Evolutionary conservation across 1,284 basidiomycete genomes (phyloP).

Genomic region (Leccinum pallidistipes): DNA sequence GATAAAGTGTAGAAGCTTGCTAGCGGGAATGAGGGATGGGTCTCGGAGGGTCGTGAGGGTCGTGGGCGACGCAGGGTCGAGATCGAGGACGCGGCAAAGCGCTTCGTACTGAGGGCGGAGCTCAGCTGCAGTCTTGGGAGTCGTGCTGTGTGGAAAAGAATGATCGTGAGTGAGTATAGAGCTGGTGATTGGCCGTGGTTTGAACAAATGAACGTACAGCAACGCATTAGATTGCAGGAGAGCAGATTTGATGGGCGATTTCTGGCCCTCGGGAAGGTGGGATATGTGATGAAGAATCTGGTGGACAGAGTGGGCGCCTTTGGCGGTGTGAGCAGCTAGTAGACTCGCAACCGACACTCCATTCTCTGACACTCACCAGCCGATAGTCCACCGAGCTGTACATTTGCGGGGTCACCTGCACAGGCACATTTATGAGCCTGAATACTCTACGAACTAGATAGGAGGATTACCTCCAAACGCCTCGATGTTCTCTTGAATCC

Average conservation of each 20-base stretch:
- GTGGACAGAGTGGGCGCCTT: slow-evolving; percentile 74
- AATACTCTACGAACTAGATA: slow-evolving; percentile 43
- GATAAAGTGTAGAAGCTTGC: slow-evolving; percentile 55
- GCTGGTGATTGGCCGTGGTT: neutral
- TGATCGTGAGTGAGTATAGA: neutral
- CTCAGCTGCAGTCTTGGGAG: slow-evolving; percentile 58
- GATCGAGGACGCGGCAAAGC: slow-evolving; percentile 52
- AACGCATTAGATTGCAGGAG: slow-evolving; percentile 74
- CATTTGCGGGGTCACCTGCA: slow-evolving; percentile 55
- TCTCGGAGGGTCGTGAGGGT: slow-evolving; percentile 38
- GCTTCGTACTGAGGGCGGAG: slow-evolving; percentile 62
- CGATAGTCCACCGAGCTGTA: slow-evolving; percentile 67
- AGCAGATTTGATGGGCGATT: slow-evolving; percentile 66
- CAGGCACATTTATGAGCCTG: slow-evolving; percentile 50
- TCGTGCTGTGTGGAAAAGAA: slow-evolving; percentile 28
- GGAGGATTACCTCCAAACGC: slow-evolving; percentile 34
- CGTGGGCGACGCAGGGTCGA: slow-evolving; percentile 52
- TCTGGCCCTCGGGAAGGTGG: slow-evolving; percentile 53
- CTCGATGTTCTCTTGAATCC: slow-evolving; percentile 30
- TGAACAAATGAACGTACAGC: slow-evolving; percentile 42
- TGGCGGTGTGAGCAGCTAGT: neutral
- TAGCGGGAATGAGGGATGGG: slow-evolving; percentile 46
- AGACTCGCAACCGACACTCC: neutral
- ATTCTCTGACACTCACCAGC: slow-evolving; percentile 47
- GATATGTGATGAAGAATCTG: slow-evolving; percentile 73